Base-by-base conservation (phyloP, 1,139 yeast genomes). In the Lizanozyma gosingica region DNA sequence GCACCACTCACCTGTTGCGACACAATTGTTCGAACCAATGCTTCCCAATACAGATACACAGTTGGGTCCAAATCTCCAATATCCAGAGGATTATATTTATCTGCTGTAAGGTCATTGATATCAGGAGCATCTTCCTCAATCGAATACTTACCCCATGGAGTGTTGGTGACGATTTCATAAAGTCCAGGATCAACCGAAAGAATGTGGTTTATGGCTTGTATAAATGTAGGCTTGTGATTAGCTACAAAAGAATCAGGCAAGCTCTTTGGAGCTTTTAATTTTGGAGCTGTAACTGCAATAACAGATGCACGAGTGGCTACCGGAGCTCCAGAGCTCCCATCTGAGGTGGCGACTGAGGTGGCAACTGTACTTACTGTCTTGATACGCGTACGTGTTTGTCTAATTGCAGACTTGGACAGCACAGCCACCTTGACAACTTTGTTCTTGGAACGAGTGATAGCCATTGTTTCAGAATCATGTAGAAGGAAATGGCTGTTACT, bases 1-100 rank as follows among this genome's bases (percentile, higher is more conserved):
- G 78, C 72, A 1, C 95, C 95, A 48, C 92, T 82, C 3, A 88
- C 81, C 55, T 88, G 96, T 60, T 88, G 96, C 1, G 85, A 76
- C 14, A 85, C 73, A 4, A 87, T 73, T 55, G 62, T 74, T 51
- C 56, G 47, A 0, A 70, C 50, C 36, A 70, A 52, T 33, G 65
- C 50, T 37, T 60, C 53, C 75, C 75, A 70, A 47, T 68, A 68
- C 16, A 46, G 29, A 22, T 22, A 22, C 29, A 11, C 29, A 6
- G 11, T 6, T 22, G 29, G 29, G 11, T 22, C 29, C 29, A 22
- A 22, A 6, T 22, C 29, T 6, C 29, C 29, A 11, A 22, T 22
- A 11, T 62, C 57, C 50, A 66, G 65, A 55, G 70, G 53, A 47
- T 52, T 49, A 45, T 67, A 52, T n/a, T 54, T 43, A 11, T 48